Conservation (phyloP, 2,329 filamentous ascomycete genomes). For the Akanthomyces dipterigenus region DNA sequence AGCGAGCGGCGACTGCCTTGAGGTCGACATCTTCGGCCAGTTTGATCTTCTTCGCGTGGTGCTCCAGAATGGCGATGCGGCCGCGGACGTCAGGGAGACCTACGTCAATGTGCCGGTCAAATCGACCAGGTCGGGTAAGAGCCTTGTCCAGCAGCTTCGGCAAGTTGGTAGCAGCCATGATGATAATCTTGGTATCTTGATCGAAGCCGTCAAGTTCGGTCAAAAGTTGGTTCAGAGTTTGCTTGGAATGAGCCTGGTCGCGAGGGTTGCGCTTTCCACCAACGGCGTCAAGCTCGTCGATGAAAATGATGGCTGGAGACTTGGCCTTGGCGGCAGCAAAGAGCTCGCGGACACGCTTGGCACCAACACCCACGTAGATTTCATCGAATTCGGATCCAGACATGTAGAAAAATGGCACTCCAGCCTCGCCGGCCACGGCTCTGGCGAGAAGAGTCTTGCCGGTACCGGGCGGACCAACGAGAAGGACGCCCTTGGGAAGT, state of each 20-base stretch:
- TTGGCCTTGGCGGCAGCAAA: slow-evolving; percentile 77
- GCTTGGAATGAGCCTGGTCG: slow-evolving; percentile 92
- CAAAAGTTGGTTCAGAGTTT: slow-evolving; percentile 93
- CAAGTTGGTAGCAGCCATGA: slow-evolving; percentile 94
- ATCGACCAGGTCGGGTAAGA: slow-evolving; percentile 85
- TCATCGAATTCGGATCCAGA: slow-evolving; percentile 98
- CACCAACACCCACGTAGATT: slow-evolving; percentile 93
- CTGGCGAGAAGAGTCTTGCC: slow-evolving; percentile 94
- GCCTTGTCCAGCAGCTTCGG: slow-evolving; percentile 92
- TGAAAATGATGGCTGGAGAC: slow-evolving; percentile 89
- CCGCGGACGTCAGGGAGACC: slow-evolving; percentile 88
- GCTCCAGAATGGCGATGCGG: slow-evolving; percentile 84
- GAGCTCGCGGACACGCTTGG: slow-evolving; percentile 92
- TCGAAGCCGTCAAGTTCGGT: slow-evolving; percentile 97
- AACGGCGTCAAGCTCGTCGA: slow-evolving; percentile 90
- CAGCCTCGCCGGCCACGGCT: slow-evolving; percentile 92
- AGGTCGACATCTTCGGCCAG: slow-evolving; percentile 74
- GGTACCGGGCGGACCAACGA: slow-evolving; percentile 92
- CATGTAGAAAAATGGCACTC: slow-evolving; percentile 99
- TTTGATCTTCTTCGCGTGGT: slow-evolving; percentile 90
- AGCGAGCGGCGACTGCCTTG: slow-evolving; percentile 75
- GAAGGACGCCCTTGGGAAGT: slow-evolving; percentile 89
- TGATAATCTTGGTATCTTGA: slow-evolving; percentile 88
- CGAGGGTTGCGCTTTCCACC: slow-evolving; percentile 88
- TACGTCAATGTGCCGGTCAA: slow-evolving; percentile 87